Base-by-base conservation (phyloP, 306 rosid species). In the Cucumis melo region DNA sequence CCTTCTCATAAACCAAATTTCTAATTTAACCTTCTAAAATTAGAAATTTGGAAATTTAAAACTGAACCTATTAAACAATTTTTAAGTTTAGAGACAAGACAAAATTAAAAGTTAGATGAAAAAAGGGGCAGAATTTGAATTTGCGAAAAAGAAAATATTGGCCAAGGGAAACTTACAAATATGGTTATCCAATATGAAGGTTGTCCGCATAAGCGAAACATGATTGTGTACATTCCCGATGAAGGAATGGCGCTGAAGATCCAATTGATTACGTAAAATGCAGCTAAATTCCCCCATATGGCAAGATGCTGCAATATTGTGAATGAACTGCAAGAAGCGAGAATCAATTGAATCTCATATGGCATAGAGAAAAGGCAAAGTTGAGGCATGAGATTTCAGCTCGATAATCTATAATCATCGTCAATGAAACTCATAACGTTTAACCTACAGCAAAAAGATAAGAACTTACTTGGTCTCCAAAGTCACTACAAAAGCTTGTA, bases 181-280 rank as follows among this genome's bases (percentile, higher is more conserved):
- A 92, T 50, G 55, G 99, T 83, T 74, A 89, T 87, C 99, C 99
- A 94, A 73, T 94, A 94, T 51, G 97, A 92, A 5, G 97, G 98
- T 80, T 92, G 91, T 81, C 73, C 76, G 61, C 96, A 92, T 85
- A 94, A 84, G 73, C 95, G 95, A 77, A 90, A 92, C 97, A 94
- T 94, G 56, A 94, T 92, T 48, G 97, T 94, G 70, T 94, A 88
- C 96, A 94, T 92, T 84, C 97, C 99, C 12, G 99, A 94, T 48
- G 95, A 72, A 77, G 99, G 98, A 87, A 94, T 83, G 72, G 93
- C 88, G 79, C 99, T 92, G 86, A 94, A 89, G 83, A 92, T 84
- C 88, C 86, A 94, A 82, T 94, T 94, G 87, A 94, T 88, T 78
- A 79, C 76, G 78, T 94, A 94, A 82, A 94, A 94, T 76, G 78